Conservation (phyloP, 1,139 yeast genomes). For the Suhomyces bolitotheri region DNA sequence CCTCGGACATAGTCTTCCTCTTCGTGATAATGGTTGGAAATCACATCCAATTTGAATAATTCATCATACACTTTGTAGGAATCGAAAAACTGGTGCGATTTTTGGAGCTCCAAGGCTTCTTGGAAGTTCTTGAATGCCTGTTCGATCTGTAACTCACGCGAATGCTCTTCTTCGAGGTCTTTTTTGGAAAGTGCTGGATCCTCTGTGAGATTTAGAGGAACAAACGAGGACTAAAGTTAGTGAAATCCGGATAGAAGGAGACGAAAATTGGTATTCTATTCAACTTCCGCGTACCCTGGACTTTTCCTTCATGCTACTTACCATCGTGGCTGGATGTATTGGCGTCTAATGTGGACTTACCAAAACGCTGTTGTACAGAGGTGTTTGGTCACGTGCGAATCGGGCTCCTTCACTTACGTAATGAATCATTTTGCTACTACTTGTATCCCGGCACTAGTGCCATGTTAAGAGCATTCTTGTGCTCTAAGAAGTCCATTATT, state of each 20-base stretch:
- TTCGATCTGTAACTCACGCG: constrained; percentile 85
- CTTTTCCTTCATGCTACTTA: too few relatives aligned
- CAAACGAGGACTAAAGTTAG: constrained; percentile 66
- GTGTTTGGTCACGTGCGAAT: too few relatives aligned
- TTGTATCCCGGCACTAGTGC: too few relatives aligned
- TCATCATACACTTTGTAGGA: constrained; percentile 61
- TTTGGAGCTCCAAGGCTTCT: constrained; percentile 64
- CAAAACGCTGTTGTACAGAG: too few relatives aligned
- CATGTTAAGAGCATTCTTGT: too few relatives aligned
- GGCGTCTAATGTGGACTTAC: too few relatives aligned
- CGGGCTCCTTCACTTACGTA: too few relatives aligned
- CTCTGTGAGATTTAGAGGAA: constrained; percentile 75
- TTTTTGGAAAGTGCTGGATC: constrained; percentile 56
- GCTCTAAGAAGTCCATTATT: too few relatives aligned
- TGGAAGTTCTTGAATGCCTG: constrained; percentile 80
- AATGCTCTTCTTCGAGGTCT: constrained; percentile 78
- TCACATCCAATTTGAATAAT: constrained; percentile 67
- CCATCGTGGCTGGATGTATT: too few relatives aligned
- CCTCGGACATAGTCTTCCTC: constrained; percentile 43
- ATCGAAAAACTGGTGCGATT: constrained; percentile 42
- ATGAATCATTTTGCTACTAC: too few relatives aligned
- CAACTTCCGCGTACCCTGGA: too few relatives aligned
- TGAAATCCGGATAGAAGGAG: constrained; percentile 3
- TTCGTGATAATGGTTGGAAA: constrained; percentile 52
- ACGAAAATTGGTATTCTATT: neutral